Base-by-base conservation (phyloP, 495 filamentous ascomycete genomes). In the Penicillium lividum region DNA sequence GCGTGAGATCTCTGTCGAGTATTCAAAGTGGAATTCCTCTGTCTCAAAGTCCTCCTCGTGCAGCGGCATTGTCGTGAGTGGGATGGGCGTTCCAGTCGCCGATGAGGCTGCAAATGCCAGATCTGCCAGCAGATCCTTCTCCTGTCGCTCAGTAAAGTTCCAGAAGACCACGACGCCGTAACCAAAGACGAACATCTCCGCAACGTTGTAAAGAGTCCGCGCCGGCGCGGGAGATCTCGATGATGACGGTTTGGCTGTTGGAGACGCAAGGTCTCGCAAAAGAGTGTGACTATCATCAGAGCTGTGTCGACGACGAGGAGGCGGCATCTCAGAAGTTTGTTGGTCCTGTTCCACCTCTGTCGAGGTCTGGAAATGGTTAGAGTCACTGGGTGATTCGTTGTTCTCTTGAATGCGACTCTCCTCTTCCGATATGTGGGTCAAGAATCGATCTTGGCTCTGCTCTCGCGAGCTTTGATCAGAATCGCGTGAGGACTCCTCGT, bases 121-220 rank as follows among this genome's bases (percentile, higher is more conserved):
- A 71, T 99, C 94, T 16, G 94, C 95, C 29, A 99, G 82, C 44
- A 98, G 88, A 68, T 97, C 93, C 71, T 96, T 98, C 68, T 99
- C 94, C 71, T 98, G 94, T 48, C 84, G 82, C 68, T 96, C 92
- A 15, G 92, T 92, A 66, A 98, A 94, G 69, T 98, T 98, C 94
- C 94, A 99, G 69, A 98, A 97, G 15, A 99, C 94, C 0, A 92
- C 93, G 1, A 99, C 95, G 9, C 94, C 94, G 71, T 99, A 99
- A 25, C 88, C 93, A 73, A 97, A 98, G 54, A 98, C 89, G 68
- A 97, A 98, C 89, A 99, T 92, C 73, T 99, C 94, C 27, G 89
- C 95, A 63, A 97, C 93, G 63, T 93, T 83, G 10, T 87, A 83
- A 9, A 82, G 73, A 29, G 89, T 78, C 29, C 83, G 79, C 3